Percentiles rank a stretch among this genome's conserved stretches.
Conservation (phyloP, 2,329 filamentous ascomycete species). For the Colletotrichum sp. region DNA sequence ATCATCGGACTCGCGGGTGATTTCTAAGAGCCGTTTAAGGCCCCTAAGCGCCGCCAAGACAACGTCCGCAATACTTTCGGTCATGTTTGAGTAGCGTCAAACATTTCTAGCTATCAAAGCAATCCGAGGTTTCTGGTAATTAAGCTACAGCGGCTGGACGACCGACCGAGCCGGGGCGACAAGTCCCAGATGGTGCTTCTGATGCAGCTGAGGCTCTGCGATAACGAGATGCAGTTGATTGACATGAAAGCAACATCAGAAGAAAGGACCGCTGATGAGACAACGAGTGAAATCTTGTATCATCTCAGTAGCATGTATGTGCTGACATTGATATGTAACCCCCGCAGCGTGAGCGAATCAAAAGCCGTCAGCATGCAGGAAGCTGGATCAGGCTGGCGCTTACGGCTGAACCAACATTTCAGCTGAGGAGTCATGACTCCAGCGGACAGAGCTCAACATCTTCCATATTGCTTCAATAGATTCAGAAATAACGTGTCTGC, state of each 20-base stretch:
- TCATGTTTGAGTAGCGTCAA: too few species aligned
- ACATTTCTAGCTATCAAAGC: too few species aligned
- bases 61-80: not conserved
- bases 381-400: not conserved
- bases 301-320: accelerated
- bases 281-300: not conserved
- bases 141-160: not conserved
- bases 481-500: too few species aligned
- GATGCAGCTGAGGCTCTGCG: too few species aligned
- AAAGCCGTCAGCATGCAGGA: not conserved
- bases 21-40: not conserved
- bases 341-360: not conserved
- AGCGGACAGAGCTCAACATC: too few species aligned
- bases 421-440: not conserved
- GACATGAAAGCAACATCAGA: not conserved
- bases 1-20: not conserved
- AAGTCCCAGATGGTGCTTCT: too few species aligned
- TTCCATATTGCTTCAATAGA: too few species aligned
- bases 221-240: not conserved
- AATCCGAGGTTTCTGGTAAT: too few species aligned
- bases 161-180: too few species aligned
- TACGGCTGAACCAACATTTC: not conserved
- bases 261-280: too few species aligned
- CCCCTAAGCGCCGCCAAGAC: not conserved
- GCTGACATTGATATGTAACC: not conserved